Conservation (phyloP, 208 protist genomes). For the Leishmania major region DNA sequence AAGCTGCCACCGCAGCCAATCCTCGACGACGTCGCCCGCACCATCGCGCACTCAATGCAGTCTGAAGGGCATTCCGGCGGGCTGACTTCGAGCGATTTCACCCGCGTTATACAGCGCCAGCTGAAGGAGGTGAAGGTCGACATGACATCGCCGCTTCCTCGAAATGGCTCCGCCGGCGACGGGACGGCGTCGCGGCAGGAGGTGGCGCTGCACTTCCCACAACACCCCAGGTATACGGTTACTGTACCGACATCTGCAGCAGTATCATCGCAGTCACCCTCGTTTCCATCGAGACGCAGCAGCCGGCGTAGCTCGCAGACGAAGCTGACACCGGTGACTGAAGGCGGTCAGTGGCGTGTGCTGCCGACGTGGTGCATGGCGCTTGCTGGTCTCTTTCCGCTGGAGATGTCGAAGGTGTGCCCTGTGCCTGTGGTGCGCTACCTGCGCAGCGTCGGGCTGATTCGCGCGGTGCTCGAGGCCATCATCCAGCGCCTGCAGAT, state of each 20-base stretch:
- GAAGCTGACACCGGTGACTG: not conserved
- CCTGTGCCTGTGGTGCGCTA: constrained; percentile 43
- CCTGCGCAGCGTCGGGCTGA: constrained; percentile 49
- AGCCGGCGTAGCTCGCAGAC: not conserved
- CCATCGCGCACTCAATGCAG: constrained; percentile 16
- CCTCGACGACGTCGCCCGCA: constrained; percentile 37
- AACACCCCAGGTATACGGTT: constrained; percentile 12
- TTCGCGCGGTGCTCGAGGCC: constrained; percentile 36
- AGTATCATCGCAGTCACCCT: not conserved
- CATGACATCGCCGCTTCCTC: constrained; percentile 9
- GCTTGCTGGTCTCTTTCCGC: constrained; percentile 49
- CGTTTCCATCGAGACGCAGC: not conserved
- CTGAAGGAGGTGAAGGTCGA: constrained; percentile 32
- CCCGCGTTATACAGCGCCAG: constrained; percentile 13
- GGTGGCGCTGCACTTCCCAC: constrained; percentile 11
- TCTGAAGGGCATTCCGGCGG: not conserved
- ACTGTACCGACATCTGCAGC: not conserved
- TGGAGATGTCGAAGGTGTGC: constrained; percentile 35
- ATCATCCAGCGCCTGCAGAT: constrained; percentile 30
- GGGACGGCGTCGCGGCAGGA: not conserved
- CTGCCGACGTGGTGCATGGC: constrained; percentile 57
- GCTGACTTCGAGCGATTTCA: constrained; percentile 14
- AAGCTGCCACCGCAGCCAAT: constrained; percentile 45
- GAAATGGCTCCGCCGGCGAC: not conserved
- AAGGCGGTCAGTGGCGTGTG: constrained; percentile 9